A percentile compares a stretch with the other conserved stretches of the same genome.
Evolutionary conservation across 495 filamentous ascomycete species (phyloP).

Genomic region (Viridothelium virens): DNA sequence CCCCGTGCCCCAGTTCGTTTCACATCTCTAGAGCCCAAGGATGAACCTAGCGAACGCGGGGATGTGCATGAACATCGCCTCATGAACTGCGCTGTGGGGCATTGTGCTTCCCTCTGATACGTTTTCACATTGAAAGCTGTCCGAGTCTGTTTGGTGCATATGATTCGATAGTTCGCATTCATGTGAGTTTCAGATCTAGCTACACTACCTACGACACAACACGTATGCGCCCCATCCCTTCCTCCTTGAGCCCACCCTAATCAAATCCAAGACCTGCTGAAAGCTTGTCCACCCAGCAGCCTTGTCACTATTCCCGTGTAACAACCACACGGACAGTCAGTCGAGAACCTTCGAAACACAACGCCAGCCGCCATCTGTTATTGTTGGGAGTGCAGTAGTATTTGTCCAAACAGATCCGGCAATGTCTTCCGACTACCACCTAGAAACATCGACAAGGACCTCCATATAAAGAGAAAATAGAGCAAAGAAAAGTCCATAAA

Average conservation of each 20-base stretch:
- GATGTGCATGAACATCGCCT: too few relatives aligned
- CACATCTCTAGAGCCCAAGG: too few relatives aligned
- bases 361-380: not conserved
- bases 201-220: not conserved
- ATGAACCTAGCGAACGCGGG: too few relatives aligned
- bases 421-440: not conserved
- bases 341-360: not conserved
- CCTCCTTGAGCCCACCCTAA: not conserved
- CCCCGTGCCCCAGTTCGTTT: too few relatives aligned
- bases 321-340: not conserved
- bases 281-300: not conserved
- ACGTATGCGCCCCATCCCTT: not conserved
- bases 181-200: slow-evolving; percentile 7
- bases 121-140: not conserved
- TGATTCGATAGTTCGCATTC: slow-evolving; percentile 2
- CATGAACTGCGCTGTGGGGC: too few relatives aligned
- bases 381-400: not conserved
- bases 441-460: not conserved
- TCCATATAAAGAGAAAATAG: not conserved
- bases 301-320: not conserved
- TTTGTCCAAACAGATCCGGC: not conserved
- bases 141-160: not conserved
- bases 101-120: not conserved
- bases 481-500: not conserved
- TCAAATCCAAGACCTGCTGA: slow-evolving; percentile 3